Evolutionary conservation across 371 early-diverging fungal genomes (phyloP).

Genomic region (Caulochytrium protostelioides): DNA sequence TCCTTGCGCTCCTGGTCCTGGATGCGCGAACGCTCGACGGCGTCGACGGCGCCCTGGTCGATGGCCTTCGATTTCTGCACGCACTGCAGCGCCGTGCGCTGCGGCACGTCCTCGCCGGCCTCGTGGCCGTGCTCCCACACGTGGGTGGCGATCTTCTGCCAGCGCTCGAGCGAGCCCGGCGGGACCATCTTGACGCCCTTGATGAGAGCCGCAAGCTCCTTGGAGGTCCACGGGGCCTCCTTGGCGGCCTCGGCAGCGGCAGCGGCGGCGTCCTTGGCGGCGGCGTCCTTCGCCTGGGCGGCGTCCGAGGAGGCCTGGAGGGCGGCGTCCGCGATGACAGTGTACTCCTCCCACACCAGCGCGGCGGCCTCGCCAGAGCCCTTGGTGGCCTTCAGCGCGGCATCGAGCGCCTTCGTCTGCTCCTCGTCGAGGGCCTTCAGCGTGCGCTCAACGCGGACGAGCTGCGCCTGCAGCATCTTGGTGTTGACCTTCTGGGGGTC

Average conservation of each 20-base stretch:
- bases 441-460: no score
- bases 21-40: no score
- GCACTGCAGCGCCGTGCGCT: slow-evolving; percentile 16
- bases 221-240: slow-evolving; percentile 13
- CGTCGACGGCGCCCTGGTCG: slow-evolving; percentile 2
- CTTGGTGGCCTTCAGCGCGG: background rate
- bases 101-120: slow-evolving; percentile 7
- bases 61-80: slow-evolving; percentile 17
- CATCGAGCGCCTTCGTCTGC: slow-evolving; percentile 37
- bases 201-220: slow-evolving; percentile 21
- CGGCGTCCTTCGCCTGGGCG: no score
- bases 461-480: slow-evolving; percentile 19
- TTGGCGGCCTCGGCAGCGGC: background rate
- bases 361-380: background rate
- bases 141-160: slow-evolving; percentile 27
- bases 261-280: no score
- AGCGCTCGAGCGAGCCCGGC: slow-evolving; percentile 17
- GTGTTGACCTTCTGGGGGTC: slow-evolving; percentile 8
- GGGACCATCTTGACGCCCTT: slow-evolving; percentile 23
- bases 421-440: slow-evolving; percentile 75
- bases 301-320: background rate
- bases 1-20: no score
- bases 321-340: slow-evolving; percentile 15
- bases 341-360: slow-evolving; percentile 91
- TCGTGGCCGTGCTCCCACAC: slow-evolving; percentile 21